Evolutionary conservation across 2,329 filamentous ascomycete species (phyloP).

Genomic region (Sporothrix dimorphospora): DNA sequence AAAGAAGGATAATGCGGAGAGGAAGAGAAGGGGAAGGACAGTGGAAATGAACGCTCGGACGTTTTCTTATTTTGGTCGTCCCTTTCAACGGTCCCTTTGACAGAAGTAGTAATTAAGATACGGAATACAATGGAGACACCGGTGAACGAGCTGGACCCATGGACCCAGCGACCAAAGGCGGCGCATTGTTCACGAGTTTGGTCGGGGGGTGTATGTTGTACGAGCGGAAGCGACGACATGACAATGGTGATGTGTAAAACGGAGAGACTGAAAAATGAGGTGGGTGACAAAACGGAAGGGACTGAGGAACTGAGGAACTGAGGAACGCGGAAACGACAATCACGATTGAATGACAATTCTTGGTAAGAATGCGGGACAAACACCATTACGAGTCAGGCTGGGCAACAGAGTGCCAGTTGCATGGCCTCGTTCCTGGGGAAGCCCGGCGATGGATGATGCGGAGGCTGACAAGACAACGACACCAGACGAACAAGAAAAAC

Average conservation of each 20-base stretch:
- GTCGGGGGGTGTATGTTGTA: constrained; percentile 8
- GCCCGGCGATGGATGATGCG: not conserved
- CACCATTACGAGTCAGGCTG: not conserved
- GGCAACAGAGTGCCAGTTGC: too few species aligned
- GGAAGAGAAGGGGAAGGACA: not conserved
- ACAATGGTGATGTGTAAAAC: not conserved
- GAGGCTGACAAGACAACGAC: constrained; percentile 15
- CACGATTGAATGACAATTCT: not conserved
- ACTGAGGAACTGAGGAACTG: not conserved
- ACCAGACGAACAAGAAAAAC: not conserved
- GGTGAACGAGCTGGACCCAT: constrained; percentile 9
- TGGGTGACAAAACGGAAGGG: constrained; percentile 4
- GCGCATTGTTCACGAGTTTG: not conserved
- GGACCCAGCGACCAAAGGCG: not conserved
- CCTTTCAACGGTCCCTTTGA: not conserved
- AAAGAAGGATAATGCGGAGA: constrained; percentile 1
- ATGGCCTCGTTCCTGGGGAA: not conserved
- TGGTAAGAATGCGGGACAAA: not conserved
- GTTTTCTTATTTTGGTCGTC: not conserved
- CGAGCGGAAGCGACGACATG: not conserved
- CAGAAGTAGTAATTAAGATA: too few species aligned
- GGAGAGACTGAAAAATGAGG: not conserved
- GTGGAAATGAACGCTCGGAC: constrained; percentile 4
- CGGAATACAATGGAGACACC: not conserved
- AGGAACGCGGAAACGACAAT: not conserved